These are phyloP conservation scores for Coemansia erecta DNA, from an alignment of 192 early-diverging fungal genomes.

Conservation along the genomic window DNA sequence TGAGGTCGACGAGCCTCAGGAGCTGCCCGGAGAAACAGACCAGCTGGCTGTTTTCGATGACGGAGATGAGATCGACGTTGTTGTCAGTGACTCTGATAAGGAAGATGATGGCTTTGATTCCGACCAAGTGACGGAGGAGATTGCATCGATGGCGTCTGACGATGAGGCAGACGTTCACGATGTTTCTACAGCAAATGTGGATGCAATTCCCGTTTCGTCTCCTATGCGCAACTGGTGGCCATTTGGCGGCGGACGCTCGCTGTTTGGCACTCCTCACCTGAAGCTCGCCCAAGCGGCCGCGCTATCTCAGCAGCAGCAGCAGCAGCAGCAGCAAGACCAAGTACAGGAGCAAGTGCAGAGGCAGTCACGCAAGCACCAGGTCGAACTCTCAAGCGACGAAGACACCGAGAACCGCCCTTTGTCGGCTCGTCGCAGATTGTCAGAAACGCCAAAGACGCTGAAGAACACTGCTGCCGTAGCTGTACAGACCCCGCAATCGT, in stretches of 20 bases:
- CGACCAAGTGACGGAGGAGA: constrained; percentile 31
- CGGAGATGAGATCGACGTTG: constrained; percentile 1
- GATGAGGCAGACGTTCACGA: constrained; percentile 7
- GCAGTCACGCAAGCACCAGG: constrained; percentile 2
- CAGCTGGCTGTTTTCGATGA: constrained; percentile 1
- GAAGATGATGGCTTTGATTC: constrained; percentile 19
- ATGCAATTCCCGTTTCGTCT: neutral
- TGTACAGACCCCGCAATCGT: neutral
- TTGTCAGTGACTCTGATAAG: neutral
- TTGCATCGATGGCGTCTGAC: constrained; percentile 20
- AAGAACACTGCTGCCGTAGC: neutral
- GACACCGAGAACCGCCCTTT: constrained; percentile 4
- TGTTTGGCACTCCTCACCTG: constrained; percentile 2
- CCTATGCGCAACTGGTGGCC: constrained; percentile 37
- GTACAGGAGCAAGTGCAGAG: too few species aligned
- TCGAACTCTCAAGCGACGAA: neutral
- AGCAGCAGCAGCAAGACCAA: too few species aligned
- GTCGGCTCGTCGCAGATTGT: neutral
- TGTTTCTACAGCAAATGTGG: constrained; percentile 1
- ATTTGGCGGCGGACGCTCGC: constrained; percentile 20
- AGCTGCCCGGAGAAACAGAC: neutral
- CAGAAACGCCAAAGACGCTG: neutral
- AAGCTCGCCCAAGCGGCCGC: neutral
- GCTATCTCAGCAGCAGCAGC: neutral
- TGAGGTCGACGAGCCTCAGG: neutral